Percentiles rank a stretch among this genome's conserved stretches.
Evolutionary conservation across 2,329 filamentous ascomycete genomes (phyloP).

Genomic region (Aspergillus calidoustus): DNA sequence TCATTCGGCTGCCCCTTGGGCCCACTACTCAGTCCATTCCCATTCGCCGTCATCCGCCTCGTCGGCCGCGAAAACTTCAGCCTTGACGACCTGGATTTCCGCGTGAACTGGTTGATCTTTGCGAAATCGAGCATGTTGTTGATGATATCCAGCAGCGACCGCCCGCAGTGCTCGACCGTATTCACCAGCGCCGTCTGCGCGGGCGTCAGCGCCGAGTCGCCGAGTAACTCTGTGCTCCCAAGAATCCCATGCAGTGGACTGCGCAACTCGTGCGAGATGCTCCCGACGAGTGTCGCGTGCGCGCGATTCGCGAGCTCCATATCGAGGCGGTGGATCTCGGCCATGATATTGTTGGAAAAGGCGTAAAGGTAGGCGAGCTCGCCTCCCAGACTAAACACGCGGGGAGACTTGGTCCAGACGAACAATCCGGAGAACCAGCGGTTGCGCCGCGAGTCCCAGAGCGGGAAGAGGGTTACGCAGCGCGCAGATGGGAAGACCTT

Average conservation of each 20-base stretch:
- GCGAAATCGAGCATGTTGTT: slow-evolving; percentile 42
- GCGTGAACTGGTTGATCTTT: slow-evolving; percentile 29
- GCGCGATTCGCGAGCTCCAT: slow-evolving; percentile 36
- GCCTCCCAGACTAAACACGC: slow-evolving; percentile 30
- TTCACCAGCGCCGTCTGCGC: slow-evolving; percentile 37
- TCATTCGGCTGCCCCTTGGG: not conserved
- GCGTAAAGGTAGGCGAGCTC: slow-evolving; percentile 37
- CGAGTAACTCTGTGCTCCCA: slow-evolving; percentile 38
- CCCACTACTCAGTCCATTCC: not conserved
- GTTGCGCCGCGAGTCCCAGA: slow-evolving; percentile 37
- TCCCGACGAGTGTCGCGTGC: slow-evolving; percentile 39
- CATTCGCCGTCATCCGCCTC: not conserved
- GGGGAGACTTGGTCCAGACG: slow-evolving; percentile 34
- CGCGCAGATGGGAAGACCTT: slow-evolving; percentile 31
- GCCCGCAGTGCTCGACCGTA: slow-evolving; percentile 46
- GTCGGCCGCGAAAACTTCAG: not conserved
- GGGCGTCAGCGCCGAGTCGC: slow-evolving; percentile 34
- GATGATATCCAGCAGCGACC: slow-evolving; percentile 49
- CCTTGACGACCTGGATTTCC: not conserved
- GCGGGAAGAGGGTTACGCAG: slow-evolving; percentile 35
- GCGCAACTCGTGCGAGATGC: slow-evolving; percentile 42
- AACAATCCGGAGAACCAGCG: slow-evolving; percentile 37
- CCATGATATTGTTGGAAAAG: slow-evolving; percentile 42
- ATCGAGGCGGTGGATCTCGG: slow-evolving; percentile 37
- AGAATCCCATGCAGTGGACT: slow-evolving; percentile 44